phyloP scores from a whole-genome alignment of 768 basidiomycete species.

The Suillus spraguei region DNA sequence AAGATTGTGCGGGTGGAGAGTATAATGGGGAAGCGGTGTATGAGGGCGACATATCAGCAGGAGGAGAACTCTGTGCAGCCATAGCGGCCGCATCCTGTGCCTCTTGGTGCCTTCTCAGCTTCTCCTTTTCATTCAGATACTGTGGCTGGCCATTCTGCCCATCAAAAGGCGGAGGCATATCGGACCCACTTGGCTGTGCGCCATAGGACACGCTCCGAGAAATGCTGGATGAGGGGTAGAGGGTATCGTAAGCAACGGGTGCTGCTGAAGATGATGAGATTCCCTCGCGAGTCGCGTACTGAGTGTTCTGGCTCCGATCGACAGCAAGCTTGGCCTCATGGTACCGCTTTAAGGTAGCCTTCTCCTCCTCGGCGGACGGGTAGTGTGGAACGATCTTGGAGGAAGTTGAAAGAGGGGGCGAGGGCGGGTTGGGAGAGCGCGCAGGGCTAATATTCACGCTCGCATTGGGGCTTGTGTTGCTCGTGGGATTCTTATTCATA shows the following conservation, averaged over 20 bases:
- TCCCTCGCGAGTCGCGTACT: constrained; percentile 27
- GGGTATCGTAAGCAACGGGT: constrained; percentile 64
- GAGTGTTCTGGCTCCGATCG: constrained; percentile 52
- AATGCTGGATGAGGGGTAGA: constrained; percentile 50
- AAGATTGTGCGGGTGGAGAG: constrained; percentile 25
- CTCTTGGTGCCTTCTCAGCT: constrained; percentile 62
- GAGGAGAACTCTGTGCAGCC: constrained; percentile 22
- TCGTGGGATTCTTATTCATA: constrained; percentile 28
- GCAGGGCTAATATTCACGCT: constrained; percentile 32
- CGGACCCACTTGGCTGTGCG: constrained; percentile 30
- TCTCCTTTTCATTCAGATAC: constrained; percentile 67
- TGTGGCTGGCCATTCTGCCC: constrained; percentile 38
- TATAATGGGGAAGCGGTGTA: constrained; percentile 22
- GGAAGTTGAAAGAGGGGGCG: constrained; percentile 28
- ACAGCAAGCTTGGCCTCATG: constrained; percentile 75
- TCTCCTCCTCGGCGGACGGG: constrained; percentile 72
- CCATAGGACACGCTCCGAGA: constrained; percentile 23
- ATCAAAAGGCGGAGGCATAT: constrained; percentile 60
- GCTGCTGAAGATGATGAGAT: constrained; percentile 33
- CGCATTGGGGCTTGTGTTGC: constrained; percentile 23
- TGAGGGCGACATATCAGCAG: constrained; percentile 18
- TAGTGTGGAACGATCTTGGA: constrained; percentile 46
- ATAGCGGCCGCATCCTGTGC: constrained; percentile 63
- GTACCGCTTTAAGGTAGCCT: constrained; percentile 67
- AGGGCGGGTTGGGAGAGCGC: constrained; percentile 31